Conservation (phyloP, 164 flowering plant genomes). For the Chimonanthus praecox region DNA sequence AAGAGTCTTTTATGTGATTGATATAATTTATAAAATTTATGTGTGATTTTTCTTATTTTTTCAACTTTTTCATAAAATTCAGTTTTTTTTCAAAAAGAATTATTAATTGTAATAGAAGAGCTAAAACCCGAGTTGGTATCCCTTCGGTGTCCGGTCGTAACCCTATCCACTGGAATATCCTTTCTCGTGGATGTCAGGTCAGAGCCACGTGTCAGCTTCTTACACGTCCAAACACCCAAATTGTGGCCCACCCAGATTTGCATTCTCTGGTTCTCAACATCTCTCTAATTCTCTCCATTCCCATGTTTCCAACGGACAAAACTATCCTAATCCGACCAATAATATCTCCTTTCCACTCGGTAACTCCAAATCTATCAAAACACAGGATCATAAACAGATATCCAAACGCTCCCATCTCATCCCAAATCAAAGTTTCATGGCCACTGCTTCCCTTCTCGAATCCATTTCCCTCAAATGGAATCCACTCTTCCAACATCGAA, state of each 20-base stretch:
- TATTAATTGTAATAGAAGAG: too few species aligned
- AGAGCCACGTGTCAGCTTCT: not conserved
- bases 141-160: too few species aligned
- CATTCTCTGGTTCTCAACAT: not conserved
- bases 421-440: constrained; percentile 7
- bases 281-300: not conserved
- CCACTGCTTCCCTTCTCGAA: constrained; percentile 26
- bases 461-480: constrained; percentile 17
- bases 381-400: not conserved
- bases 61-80: too few species aligned
- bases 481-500: constrained; percentile 17
- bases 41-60: too few species aligned
- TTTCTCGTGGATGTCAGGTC: too few species aligned
- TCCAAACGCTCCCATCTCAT: not conserved
- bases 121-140: too few species aligned
- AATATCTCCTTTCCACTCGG: not conserved
- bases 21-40: too few species aligned
- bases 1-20: too few species aligned
- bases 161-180: too few species aligned
- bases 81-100: too few species aligned
- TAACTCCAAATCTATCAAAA: not conserved
- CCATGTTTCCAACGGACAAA: not conserved
- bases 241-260: not conserved
- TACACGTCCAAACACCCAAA: not conserved
- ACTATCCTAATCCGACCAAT: not conserved